These are phyloP conservation scores for Eucalyptus cloeziana DNA, from an alignment of 345 rosid genomes.

Conservation along the genomic window DNA sequence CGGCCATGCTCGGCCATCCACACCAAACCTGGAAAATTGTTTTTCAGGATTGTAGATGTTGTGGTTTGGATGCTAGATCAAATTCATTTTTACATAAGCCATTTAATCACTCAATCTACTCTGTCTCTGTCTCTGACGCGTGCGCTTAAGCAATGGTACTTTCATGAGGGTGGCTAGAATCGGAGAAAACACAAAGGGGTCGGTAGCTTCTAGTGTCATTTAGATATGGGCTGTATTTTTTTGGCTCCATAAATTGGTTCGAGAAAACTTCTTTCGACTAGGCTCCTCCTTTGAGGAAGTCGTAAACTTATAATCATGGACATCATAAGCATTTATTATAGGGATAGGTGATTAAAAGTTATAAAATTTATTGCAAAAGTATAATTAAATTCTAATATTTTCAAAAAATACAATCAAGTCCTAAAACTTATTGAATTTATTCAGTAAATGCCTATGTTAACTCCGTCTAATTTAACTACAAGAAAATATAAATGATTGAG, in stretches of 20 bases:
- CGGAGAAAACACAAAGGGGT: not conserved
- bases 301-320: not conserved
- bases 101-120: not conserved
- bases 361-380: accelerated
- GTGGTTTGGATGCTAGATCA: not conserved
- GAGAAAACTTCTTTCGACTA: not conserved
- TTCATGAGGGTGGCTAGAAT: not conserved
- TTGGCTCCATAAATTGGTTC: not conserved
- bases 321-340: not conserved
- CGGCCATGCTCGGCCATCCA: not conserved
- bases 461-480: not conserved
- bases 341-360: not conserved
- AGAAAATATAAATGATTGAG: too few species aligned
- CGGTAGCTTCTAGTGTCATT: not conserved
- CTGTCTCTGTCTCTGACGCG: not conserved
- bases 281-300: not conserved
- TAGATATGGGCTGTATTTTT: not conserved
- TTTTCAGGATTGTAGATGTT: not conserved
- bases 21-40: not conserved
- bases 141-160: not conserved
- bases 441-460: accelerated
- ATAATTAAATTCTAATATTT: not conserved
- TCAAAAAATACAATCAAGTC: accelerated
- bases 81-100: not conserved
- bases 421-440: too few species aligned